Evolutionary conservation across 2,329 filamentous ascomycete genomes (phyloP).

Genomic region (Fusarium algeriense): DNA sequence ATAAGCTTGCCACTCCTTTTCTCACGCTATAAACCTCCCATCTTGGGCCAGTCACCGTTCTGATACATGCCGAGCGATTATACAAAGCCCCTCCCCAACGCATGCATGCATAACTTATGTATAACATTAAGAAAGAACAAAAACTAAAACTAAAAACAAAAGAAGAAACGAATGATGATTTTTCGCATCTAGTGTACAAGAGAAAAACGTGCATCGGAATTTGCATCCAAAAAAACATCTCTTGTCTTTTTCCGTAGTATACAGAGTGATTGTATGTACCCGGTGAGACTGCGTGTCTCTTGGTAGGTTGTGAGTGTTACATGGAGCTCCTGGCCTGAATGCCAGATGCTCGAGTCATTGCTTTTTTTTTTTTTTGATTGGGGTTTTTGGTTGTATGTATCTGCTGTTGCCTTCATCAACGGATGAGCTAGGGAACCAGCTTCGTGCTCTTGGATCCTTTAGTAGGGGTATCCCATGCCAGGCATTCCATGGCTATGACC

Average conservation of each 20-base stretch:
- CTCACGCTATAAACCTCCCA: constrained; percentile 25
- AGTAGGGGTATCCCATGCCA: constrained; percentile 48
- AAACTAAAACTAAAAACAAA: neutral
- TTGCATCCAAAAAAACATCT: constrained; percentile 45
- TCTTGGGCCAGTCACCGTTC: neutral
- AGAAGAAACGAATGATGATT: constrained; percentile 13
- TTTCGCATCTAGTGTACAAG: constrained; percentile 43
- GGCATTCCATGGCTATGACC: constrained; percentile 42
- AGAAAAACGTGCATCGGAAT: constrained; percentile 22
- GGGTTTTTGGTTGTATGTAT: neutral
- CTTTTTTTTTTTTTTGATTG: constrained; percentile 29
- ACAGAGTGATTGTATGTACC: constrained; percentile 44
- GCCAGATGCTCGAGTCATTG: constrained; percentile 7
- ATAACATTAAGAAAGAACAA: constrained; percentile 13
- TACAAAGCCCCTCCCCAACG: constrained; percentile 28
- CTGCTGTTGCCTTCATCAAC: neutral
- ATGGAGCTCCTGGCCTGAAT: constrained; percentile 13
- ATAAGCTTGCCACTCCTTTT: constrained; percentile 25
- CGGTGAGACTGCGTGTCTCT: constrained; percentile 17
- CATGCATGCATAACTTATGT: constrained; percentile 26
- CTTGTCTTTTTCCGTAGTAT: constrained; percentile 40
- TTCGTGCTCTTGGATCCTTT: constrained; percentile 15
- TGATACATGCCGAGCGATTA: constrained; percentile 39
- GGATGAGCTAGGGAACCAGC: neutral
- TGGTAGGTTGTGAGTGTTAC: constrained; percentile 26